phyloP scores from a whole-genome alignment of 2,329 filamentous ascomycete species.

The Aspergillus ustus region DNA sequence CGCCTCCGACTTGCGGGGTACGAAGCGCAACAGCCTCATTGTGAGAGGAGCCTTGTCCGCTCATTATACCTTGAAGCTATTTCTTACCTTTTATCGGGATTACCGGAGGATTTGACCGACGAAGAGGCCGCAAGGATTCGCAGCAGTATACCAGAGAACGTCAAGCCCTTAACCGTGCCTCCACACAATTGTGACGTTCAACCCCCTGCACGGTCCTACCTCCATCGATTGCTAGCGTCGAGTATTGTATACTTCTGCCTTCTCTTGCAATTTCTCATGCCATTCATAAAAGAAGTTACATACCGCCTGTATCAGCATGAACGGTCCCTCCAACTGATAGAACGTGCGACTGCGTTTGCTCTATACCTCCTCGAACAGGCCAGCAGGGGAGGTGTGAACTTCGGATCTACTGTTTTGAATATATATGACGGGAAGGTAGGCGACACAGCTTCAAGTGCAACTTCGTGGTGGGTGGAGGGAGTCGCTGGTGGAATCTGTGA shows the following conservation, averaged over 20 bases:
- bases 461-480: conserved; percentile 66
- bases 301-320: conserved; percentile 65
- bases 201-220: conserved; percentile 47
- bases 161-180: conserved; percentile 22
- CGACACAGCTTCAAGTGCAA: conserved; percentile 59
- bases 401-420: conserved; percentile 61
- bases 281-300: conserved; percentile 62
- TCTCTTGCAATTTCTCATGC: conserved; percentile 63
- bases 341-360: conserved; percentile 59
- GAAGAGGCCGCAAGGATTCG: conserved; percentile 38
- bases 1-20: conserved; percentile 42
- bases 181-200: background rate
- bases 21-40: conserved; percentile 38
- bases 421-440: conserved; percentile 70
- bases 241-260: conserved; percentile 64
- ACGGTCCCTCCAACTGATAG: conserved; percentile 67
- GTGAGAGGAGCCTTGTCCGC: conserved; percentile 38
- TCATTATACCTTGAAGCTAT: conserved; percentile 43
- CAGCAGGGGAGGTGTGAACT: conserved; percentile 55
- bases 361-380: conserved; percentile 59
- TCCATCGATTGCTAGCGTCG: conserved; percentile 64
- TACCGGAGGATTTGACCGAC: conserved; percentile 35
- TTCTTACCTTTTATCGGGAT: conserved; percentile 43
- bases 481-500: conserved; percentile 70
- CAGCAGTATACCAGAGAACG: conserved; percentile 30